A percentile compares a stretch with the other conserved stretches of the same genome.
Conservation (phyloP, 2,329 filamentous ascomycete species). For the Penicillium sp. region DNA sequence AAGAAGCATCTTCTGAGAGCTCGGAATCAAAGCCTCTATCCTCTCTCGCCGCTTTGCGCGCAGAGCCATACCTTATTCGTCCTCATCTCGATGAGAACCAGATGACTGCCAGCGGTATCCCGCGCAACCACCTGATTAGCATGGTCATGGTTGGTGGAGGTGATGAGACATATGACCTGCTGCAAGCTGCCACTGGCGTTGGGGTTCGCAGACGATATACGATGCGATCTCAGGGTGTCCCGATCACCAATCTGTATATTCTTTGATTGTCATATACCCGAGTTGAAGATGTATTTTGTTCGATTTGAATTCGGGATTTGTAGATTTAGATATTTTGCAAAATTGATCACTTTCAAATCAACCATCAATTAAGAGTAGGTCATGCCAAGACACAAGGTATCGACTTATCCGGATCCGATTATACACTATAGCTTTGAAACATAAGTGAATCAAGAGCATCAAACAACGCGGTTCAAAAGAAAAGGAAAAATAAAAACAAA, state of each 20-base stretch:
- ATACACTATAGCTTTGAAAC: no score
- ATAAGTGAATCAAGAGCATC: no score
- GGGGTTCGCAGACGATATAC: conserved; percentile 77
- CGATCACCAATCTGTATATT: conserved; percentile 77
- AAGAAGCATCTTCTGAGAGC: not conserved
- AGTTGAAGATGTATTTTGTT: not conserved
- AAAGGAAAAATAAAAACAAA: no score
- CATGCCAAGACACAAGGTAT: no score
- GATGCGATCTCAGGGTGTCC: conserved; percentile 76
- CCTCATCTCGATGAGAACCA: conserved; percentile 78
- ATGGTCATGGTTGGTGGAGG: conserved; percentile 82
- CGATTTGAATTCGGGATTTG: not conserved
- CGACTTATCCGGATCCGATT: no score
- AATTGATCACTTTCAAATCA: not conserved
- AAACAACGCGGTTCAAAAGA: no score
- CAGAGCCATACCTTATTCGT: conserved; percentile 49
- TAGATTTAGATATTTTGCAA: not conserved
- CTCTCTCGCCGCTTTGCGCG: conserved; percentile 44
- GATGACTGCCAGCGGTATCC: conserved; percentile 67
- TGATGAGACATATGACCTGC: conserved; percentile 62
- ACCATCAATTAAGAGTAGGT: no score
- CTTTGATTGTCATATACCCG: conserved; percentile 41
- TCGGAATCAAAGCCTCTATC: conserved; percentile 16
- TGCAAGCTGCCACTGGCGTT: conserved; percentile 65
- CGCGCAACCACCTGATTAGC: conserved; percentile 70